Base-by-base conservation (phyloP, 768 basidiomycete genomes). In the Boletus fagicola region DNA sequence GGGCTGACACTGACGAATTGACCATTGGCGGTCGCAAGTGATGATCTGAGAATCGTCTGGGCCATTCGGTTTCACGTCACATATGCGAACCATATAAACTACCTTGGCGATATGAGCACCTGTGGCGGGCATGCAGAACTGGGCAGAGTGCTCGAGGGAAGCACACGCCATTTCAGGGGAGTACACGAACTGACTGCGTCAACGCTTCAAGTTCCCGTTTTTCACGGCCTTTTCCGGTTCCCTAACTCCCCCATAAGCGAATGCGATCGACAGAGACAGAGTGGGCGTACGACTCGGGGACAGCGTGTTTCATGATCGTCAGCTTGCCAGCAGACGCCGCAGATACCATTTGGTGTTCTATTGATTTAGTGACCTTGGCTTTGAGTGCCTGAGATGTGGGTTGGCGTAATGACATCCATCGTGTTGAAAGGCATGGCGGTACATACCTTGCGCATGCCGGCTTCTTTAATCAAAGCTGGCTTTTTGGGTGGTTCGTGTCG, bases 301-400 rank as follows among this genome's bases (percentile, higher is more conserved):
- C 77, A 15, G 75, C 72, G 59, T 86, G 83, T 75, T 90, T 91
- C 93, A 98, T 93, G 70, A 98, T 94, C 30, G 92, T 92, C 59
- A 98, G 78, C 71, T 92, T 93, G 39, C 94, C 94, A 43, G 86
- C 78, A 5, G 91, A 93, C 4, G 94, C 94, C 8, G 93, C 93
- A 49, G 84, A 77, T 13, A 92, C 90, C 85, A 94, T 92, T 73
- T 95, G 94, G 53, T 82, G 80, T 71, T 98, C 94, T 65, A 98
- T 94, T 22, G 90, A 91, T 71, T 84, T 86, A 71, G 90, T 93
- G 69, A 97, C 94, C 76, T 94, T 94, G 51, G 92, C 88, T 57
- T 88, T 88, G 61, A 97, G 79, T 66, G 84, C 78, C 94, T 96
- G 54, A 18, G 39, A 31, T 22, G 48, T 49, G 45, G 44, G 40